Conservation (phyloP, 2,329 filamentous ascomycete species). For the Aspergillus uvarum region DNA sequence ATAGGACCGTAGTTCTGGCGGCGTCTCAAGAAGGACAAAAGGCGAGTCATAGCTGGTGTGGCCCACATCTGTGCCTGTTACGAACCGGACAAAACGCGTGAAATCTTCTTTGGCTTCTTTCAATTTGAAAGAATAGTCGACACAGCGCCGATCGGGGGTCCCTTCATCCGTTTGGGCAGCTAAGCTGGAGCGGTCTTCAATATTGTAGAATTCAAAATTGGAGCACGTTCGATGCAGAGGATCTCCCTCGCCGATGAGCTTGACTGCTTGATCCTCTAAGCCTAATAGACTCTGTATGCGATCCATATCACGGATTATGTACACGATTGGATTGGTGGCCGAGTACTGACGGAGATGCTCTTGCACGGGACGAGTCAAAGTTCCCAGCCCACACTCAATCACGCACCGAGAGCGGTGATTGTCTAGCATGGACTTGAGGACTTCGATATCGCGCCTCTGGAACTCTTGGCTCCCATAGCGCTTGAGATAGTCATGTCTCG, state of each 20-base stretch:
- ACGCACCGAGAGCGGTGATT: slow-evolving; percentile 44
- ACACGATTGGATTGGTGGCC: slow-evolving; percentile 42
- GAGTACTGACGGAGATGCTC: slow-evolving; percentile 41
- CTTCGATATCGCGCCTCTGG: slow-evolving; percentile 43
- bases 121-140: slow-evolving; percentile 50
- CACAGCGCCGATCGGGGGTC: slow-evolving; percentile 46
- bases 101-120: slow-evolving; percentile 61
- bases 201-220: slow-evolving; percentile 49
- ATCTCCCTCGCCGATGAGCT: slow-evolving; percentile 46
- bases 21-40: slow-evolving; percentile 60
- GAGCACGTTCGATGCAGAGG: slow-evolving; percentile 49
- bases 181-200: slow-evolving; percentile 44
- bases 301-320: slow-evolving; percentile 43
- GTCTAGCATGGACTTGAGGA: slow-evolving; percentile 45
- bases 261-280: slow-evolving; percentile 44
- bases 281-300: slow-evolving; percentile 44
- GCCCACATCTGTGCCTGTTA: slow-evolving; percentile 55
- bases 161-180: slow-evolving; percentile 29
- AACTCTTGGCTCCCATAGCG: slow-evolving; percentile 43
- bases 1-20: slow-evolving; percentile 56
- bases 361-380: slow-evolving; percentile 44
- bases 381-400: slow-evolving; percentile 46
- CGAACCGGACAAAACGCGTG: slow-evolving; percentile 58
- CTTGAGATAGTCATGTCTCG: slow-evolving; percentile 45
- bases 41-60: slow-evolving; percentile 59